Base-by-base conservation (phyloP, 208 protist genomes). In the Zelonia costaricensis region DNA sequence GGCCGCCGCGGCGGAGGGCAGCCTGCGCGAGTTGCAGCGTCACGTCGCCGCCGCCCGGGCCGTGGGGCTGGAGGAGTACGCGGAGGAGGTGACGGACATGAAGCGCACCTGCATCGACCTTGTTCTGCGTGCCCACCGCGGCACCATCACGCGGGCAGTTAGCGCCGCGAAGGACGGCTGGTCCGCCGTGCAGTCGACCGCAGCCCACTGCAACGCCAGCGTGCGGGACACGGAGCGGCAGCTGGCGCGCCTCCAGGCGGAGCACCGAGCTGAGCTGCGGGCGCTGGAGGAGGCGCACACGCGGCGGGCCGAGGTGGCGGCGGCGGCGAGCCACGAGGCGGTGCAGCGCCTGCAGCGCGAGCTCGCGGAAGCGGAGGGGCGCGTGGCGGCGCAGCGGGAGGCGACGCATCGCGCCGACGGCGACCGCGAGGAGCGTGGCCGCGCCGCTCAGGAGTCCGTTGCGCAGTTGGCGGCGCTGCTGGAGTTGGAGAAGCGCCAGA, bases 31-130 rank as follows among this genome's bases (percentile, higher is more conserved):
- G 61, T 52, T 64, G 42, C 60, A 56, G 43, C 78, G 66, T 7
- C 61, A 46, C 33, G 23, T 65, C n/a, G 47, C 53, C n/a, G 47
- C 35, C 3, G 15, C 42, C 7, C 59, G 43, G 27, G 35, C 56
- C 7, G 5, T 56, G 36, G 55, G 59, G 4, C 48, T 55, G 1
- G 67, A 70, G 49, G 61, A 58, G 8, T 83, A 70, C 48, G 70
- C 62, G 4, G 72, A 70, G 46, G 74, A 75, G 54, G 72, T 64
- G 48, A 38, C 72, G 10, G 65, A 68, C 7, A 61, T 63, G 31
- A 76, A 83, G 72, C 46, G 55, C 0, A 53, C 44, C 2, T 23
- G 58, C 40, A 42, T 44, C 1, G 62, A 68, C 0, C 15, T 55
- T 2, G 27, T 74, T 3, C 18, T 65, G 13, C 22, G 36, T 0